These are phyloP conservation scores for Arabidopsis lyrata DNA, from an alignment of 441 rosid species.

Conservation along the genomic window DNA sequence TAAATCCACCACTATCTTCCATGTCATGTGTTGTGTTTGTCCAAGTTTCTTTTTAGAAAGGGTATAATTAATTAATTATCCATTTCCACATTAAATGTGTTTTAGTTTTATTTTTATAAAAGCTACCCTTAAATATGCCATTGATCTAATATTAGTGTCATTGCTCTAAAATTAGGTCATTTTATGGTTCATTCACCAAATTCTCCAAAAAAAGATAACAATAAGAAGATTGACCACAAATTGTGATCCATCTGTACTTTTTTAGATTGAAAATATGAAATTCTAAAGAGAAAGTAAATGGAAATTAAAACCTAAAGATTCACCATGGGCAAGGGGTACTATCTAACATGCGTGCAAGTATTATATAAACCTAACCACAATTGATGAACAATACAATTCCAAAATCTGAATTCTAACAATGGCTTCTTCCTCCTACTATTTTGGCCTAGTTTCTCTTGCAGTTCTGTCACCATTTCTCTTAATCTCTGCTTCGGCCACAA, in stretches of 20 bases:
- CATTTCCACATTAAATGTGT: background rate
- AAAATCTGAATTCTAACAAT: background rate
- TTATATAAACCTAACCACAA: constrained; percentile 3
- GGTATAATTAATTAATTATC: background rate
- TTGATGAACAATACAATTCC: background rate
- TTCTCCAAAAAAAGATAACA: background rate
- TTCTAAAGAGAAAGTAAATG: background rate
- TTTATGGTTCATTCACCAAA: background rate
- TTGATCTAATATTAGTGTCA: background rate
- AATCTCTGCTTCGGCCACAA: constrained; percentile 6
- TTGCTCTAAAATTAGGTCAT: background rate
- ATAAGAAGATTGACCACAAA: background rate
- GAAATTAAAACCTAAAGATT: background rate
- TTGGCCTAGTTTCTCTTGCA: no score
- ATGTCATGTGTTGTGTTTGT: background rate
- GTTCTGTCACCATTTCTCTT: background rate
- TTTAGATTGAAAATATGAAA: background rate
- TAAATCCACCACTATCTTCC: background rate
- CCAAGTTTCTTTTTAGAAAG: background rate
- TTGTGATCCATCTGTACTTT: background rate
- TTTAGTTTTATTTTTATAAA: no score
- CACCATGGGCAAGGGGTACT: background rate
- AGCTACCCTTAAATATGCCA: background rate
- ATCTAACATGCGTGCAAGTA: background rate
- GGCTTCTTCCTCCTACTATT: background rate